A percentile compares a stretch with the other conserved stretches of the same genome.
Evolutionary conservation across 768 basidiomycete genomes (phyloP).

Genomic region (Rhodosporidiobolus sp.): DNA sequence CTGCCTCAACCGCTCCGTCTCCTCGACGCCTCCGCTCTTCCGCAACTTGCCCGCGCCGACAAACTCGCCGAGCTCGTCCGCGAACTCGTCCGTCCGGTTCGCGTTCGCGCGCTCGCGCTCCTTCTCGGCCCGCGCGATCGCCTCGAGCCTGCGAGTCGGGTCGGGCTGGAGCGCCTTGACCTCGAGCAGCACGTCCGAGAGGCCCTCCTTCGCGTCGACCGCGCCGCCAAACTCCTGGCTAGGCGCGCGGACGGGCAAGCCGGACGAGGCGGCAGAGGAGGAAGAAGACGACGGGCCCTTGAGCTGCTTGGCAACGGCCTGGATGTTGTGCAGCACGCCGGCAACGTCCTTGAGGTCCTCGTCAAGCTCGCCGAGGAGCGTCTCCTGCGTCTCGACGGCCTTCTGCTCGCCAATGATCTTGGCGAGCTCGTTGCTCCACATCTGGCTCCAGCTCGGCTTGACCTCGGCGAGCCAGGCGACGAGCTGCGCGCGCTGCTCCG

Average conservation of each 20-base stretch:
- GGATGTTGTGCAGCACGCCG: conserved; percentile 84
- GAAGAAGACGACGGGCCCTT: too few species aligned
- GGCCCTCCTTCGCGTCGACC: conserved; percentile 58
- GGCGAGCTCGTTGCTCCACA: conserved; percentile 93
- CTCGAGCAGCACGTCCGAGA: conserved; percentile 79
- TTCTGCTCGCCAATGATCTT: conserved; percentile 97
- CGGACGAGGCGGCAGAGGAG: too few species aligned
- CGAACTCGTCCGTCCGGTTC: conserved; percentile 71
- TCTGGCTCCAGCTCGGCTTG: conserved; percentile 97
- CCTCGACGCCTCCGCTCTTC: conserved; percentile 65
- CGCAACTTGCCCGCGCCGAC: conserved; percentile 81
- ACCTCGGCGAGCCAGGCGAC: conserved; percentile 80
- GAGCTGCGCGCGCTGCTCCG: conserved; percentile 64
- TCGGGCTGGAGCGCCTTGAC: conserved; percentile 79
- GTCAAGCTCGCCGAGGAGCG: conserved; percentile 77
- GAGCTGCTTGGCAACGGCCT: conserved; percentile 66
- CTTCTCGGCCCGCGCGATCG: conserved; percentile 82
- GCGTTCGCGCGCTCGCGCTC: conserved; percentile 72
- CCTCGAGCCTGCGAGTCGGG: conserved; percentile 78
- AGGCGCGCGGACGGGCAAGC: conserved; percentile 55
- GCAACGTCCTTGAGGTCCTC: conserved; percentile 88
- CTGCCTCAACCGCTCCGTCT: conserved; percentile 74
- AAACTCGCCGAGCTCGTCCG: conserved; percentile 78
- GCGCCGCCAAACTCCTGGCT: conserved; percentile 50
- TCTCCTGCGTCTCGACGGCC: conserved; percentile 86